Conservation (phyloP, 2,329 filamentous ascomycete species). For the Arthroderma sp. region DNA sequence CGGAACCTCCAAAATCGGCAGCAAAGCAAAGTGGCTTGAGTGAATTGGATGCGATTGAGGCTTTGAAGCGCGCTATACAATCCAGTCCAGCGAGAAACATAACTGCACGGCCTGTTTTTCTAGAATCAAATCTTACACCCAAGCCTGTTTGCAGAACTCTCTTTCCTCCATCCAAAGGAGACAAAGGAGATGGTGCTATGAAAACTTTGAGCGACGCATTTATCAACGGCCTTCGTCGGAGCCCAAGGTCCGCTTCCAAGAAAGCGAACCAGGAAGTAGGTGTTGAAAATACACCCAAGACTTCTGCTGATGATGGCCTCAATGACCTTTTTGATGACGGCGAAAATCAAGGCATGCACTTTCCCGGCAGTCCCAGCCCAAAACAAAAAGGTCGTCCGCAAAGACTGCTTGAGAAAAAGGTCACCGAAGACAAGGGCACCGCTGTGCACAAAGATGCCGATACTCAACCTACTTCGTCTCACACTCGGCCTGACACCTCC, state of each 20-base stretch:
- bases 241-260: conserved; percentile 24
- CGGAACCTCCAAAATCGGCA: conserved; percentile 30
- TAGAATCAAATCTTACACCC: conserved; percentile 42
- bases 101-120: conserved; percentile 25
- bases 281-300: conserved; percentile 44
- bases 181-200: conserved; percentile 23
- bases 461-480: background rate
- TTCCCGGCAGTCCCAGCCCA: conserved; percentile 40
- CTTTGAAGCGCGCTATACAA: conserved; percentile 43
- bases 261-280: conserved; percentile 33
- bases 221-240: conserved; percentile 37
- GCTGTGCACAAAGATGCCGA: background rate
- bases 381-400: conserved; percentile 27
- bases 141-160: conserved; percentile 37
- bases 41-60: conserved; percentile 30
- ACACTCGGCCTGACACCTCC: background rate
- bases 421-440: background rate
- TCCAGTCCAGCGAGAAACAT: conserved; percentile 46
- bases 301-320: conserved; percentile 41
- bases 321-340: conserved; percentile 50
- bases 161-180: conserved; percentile 27
- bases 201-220: conserved; percentile 24
- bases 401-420: background rate
- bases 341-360: conserved; percentile 36
- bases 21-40: conserved; percentile 23